Conservation (phyloP, 148 eudicot species). For the Rhododendron ferrugineum region DNA sequence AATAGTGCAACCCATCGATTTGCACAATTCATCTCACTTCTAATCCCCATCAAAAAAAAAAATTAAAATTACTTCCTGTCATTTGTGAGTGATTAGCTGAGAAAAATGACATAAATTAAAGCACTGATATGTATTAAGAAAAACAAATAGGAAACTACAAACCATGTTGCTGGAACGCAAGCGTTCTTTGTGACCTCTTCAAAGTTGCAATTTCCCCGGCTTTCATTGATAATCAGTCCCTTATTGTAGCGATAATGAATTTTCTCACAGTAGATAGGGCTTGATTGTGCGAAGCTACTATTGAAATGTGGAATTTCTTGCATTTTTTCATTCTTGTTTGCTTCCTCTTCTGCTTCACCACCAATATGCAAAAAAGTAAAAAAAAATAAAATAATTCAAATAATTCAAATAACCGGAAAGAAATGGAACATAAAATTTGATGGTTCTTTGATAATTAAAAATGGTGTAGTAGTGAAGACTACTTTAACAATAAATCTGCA, state of each 20-base stretch:
- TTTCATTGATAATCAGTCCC: neutral
- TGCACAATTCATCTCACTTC: neutral
- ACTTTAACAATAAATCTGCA: neutral
- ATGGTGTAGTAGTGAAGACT: neutral
- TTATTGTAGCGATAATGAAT: neutral
- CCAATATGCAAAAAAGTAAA: neutral
- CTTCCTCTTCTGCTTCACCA: neutral
- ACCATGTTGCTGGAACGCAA: conserved; percentile 3
- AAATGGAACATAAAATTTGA: neutral
- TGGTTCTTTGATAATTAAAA: neutral
- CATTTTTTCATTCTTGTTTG: neutral
- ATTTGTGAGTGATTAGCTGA: neutral
- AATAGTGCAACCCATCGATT: neutral
- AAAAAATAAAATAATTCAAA: neutral
- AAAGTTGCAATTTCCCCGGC: neutral
- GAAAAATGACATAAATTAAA: neutral
- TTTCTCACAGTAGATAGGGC: neutral
- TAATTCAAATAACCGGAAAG: neutral
- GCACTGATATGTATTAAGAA: neutral
- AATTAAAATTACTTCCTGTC: neutral
- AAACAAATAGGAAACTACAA: neutral
- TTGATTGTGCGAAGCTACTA: neutral
- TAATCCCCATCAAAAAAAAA: neutral
- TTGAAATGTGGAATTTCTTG: neutral
- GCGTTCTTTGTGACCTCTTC: conserved; percentile 4